Evolutionary conservation across 306 rosid species (phyloP).

Genomic region (Mucuna pruriens): DNA sequence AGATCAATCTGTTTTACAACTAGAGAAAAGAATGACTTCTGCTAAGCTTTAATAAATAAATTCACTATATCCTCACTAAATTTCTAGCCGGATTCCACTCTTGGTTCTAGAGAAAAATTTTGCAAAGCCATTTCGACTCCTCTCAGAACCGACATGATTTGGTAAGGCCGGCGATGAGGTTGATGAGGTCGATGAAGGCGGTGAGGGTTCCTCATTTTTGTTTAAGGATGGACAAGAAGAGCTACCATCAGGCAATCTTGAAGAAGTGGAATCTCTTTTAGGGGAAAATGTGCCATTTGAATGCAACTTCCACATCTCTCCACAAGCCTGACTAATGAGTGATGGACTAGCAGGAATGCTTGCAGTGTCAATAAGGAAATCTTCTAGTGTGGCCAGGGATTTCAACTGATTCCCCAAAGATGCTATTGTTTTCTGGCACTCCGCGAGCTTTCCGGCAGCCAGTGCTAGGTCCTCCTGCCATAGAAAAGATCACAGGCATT

Average conservation of each 20-base stretch:
- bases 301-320: constrained; percentile 66
- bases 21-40: constrained; percentile 36
- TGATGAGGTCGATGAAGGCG: constrained; percentile 57
- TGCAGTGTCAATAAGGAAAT: constrained; percentile 78
- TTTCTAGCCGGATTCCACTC: constrained; percentile 85
- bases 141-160: constrained; percentile 64
- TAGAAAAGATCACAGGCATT: constrained; percentile 29
- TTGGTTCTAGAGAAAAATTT: constrained; percentile 92
- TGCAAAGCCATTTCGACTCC: constrained; percentile 84
- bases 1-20: constrained; percentile 40
- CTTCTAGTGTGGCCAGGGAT: constrained; percentile 86
- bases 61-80: constrained; percentile 42
- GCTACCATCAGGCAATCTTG: constrained; percentile 52
- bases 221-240: constrained; percentile 37
- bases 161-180: constrained; percentile 51
- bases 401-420: constrained; percentile 87
- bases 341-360: constrained; percentile 60
- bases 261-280: constrained; percentile 58
- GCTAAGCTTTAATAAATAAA: constrained; percentile 2
- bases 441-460: constrained; percentile 91
- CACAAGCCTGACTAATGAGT: constrained; percentile 43
- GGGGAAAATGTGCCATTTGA: constrained; percentile 74
- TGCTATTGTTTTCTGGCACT: constrained; percentile 96
- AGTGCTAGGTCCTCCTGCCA: constrained; percentile 83
- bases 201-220: constrained; percentile 57